Evolutionary conservation across 345 rosid species (phyloP), one percentile per base, ranked within the genome.

Genomic region (Firmiana major): DNA sequence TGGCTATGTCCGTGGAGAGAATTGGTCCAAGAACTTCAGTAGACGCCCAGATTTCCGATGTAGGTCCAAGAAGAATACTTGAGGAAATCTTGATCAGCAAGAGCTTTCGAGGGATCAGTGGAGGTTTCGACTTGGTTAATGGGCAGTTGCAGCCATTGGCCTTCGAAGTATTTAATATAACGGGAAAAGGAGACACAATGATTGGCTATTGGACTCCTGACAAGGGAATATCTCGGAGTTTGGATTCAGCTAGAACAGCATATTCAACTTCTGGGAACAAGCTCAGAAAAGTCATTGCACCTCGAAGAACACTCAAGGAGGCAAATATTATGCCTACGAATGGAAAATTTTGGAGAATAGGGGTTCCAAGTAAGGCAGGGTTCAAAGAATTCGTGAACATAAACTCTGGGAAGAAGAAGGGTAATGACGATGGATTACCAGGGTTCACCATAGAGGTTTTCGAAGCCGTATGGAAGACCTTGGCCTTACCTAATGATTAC

Each of bases 371-470:
- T 9, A 88, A 83, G 63, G 13, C 0, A 0, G 91, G 79, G n/a
- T 88, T 78, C 46, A 49, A 15, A 62, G 73, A 84, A 65, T 89
- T 86, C 67, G 79, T 89, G 7, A 34, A 78, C 7, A 73, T 70
- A 71, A 53, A 83, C 24, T 58, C 49, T 7, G 2, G 0, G 22
- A 63, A 75, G 6, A 81, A 78, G 6, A 53, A 67, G 15, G 28
- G 13, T 7, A 2, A 46, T 5, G 5, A 46, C 28, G 12, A 42
- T 22, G 31, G 0, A 0, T 34, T 70, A 12, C 59, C 63, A 0
- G 89, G 92, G 51, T 89, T 72, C 78, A 54, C 83, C 80, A 75
- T 63, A 10, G 85, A 84, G 12, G 82, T 89, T 45, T 89, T 89
- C 6, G 26, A 60, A 3, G 85, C 86, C 15, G 87, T 63, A 9